Conservation (phyloP, 2,329 filamentous ascomycete genomes). For the Penicillium italicum region DNA sequence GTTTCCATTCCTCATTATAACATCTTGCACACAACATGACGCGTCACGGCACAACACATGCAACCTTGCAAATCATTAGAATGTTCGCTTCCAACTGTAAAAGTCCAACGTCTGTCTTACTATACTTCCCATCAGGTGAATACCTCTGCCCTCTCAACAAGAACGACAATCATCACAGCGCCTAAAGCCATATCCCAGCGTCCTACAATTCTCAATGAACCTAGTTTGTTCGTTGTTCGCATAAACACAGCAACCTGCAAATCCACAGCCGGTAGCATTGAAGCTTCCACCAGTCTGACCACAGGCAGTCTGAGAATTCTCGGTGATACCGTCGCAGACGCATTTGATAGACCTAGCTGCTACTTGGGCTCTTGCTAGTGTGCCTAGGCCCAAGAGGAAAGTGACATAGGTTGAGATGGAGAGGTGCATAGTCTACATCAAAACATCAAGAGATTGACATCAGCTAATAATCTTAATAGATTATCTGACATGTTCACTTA, state of each 20-base stretch:
- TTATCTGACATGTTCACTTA: not conserved
- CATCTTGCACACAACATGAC: not conserved
- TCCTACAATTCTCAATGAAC: conserved; percentile 4
- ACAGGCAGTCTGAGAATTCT: not conserved
- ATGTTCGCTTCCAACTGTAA: not conserved
- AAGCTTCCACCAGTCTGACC: not conserved
- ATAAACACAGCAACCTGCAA: conserved; percentile 9
- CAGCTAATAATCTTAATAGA: not conserved
- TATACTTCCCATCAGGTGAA: not conserved
- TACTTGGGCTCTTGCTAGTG: not conserved
- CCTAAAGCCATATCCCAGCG: conserved; percentile 5
- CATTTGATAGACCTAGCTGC: conserved; percentile 3
- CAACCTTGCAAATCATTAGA: not conserved
- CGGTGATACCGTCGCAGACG: not conserved
- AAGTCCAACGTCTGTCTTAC: not conserved
- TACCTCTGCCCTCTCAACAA: not conserved
- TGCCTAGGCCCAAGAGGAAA: not conserved
- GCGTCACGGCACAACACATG: not conserved
- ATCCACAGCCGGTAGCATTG: not conserved
- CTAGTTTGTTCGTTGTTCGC: conserved; percentile 1
- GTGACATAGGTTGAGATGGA: not conserved
- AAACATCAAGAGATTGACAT: not conserved
- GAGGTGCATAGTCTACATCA: not conserved
- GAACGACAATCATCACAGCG: conserved; percentile 8
- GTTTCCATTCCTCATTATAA: not conserved